Conservation (phyloP, 2,329 filamentous ascomycete species). For the Aspergillus terreus region DNA sequence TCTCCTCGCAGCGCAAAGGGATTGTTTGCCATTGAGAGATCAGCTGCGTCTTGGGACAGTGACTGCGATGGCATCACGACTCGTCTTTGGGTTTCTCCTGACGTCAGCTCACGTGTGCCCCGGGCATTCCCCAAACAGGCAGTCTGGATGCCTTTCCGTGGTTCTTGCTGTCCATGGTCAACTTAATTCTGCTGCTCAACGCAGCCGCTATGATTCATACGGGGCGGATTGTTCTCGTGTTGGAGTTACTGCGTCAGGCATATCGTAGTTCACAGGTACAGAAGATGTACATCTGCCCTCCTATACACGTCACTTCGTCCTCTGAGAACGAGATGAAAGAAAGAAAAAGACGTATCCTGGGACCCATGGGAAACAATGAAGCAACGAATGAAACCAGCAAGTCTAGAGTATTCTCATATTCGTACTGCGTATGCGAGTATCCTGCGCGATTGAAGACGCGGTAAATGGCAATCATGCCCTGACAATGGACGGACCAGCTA, state of each 20-base stretch:
- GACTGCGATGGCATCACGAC: not conserved
- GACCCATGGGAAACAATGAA: too few species aligned
- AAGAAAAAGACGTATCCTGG: too few species aligned
- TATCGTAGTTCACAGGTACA: too few species aligned
- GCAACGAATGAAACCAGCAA: too few species aligned
- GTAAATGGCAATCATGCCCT: too few species aligned
- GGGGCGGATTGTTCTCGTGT: too few species aligned
- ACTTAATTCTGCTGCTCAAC: not conserved
- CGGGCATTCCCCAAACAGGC: not conserved
- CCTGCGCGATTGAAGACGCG: not conserved
- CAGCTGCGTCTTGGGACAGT: not conserved
- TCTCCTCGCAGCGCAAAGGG: not conserved
- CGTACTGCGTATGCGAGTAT: not conserved
- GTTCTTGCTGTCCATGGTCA: not conserved
- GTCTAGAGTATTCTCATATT: too few species aligned
- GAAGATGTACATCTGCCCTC: too few species aligned
- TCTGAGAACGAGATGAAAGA: too few species aligned
- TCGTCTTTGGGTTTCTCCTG: slow-evolving; percentile 4
- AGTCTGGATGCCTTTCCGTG: not conserved
- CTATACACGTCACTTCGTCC: too few species aligned
- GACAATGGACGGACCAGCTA: not conserved
- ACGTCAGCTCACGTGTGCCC: slow-evolving; percentile 19
- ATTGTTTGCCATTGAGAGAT: not conserved
- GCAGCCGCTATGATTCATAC: not conserved
- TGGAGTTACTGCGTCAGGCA: too few species aligned